Evolutionary conservation across 2,329 filamentous ascomycete species (phyloP).

Genomic region (Tolypocladium paradoxum): DNA sequence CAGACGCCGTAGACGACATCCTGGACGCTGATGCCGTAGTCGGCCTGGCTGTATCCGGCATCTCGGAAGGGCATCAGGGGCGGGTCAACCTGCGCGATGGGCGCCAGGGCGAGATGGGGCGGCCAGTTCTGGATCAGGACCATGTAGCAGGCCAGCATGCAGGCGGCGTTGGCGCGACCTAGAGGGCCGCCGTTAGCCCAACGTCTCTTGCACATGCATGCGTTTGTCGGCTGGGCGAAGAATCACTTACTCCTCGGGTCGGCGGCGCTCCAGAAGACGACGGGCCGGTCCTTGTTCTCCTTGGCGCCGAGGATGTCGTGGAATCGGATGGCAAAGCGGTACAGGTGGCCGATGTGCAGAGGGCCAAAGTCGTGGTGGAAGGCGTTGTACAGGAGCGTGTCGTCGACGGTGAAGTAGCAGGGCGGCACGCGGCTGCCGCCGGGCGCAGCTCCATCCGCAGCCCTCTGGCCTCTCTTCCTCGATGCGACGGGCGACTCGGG

Average conservation of each 20-base stretch:
- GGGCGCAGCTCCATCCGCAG: constrained; percentile 43
- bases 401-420: constrained; percentile 93
- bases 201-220: background rate
- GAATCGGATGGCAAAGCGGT: constrained; percentile 90
- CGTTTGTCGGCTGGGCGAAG: background rate
- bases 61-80: constrained; percentile 98
- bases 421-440: constrained; percentile 41
- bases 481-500: constrained; percentile 52
- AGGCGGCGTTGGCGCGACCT: constrained; percentile 89
- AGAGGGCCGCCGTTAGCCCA: background rate
- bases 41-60: constrained; percentile 95
- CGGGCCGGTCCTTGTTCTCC: constrained; percentile 77
- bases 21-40: constrained; percentile 91
- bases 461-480: constrained; percentile 39
- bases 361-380: constrained; percentile 98
- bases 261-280: constrained; percentile 92
- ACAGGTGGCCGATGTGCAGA: constrained; percentile 92
- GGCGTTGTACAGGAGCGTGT: constrained; percentile 87
- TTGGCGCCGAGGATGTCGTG: constrained; percentile 90
- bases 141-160: constrained; percentile 96
- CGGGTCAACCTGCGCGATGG: constrained; percentile 92
- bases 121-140: constrained; percentile 97
- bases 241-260: constrained; percentile 70
- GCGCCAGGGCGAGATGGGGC: constrained; percentile 86
- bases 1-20: constrained; percentile 97